Conservation (phyloP, 2,329 filamentous ascomycete species). For the Epichloe sylvatica region DNA sequence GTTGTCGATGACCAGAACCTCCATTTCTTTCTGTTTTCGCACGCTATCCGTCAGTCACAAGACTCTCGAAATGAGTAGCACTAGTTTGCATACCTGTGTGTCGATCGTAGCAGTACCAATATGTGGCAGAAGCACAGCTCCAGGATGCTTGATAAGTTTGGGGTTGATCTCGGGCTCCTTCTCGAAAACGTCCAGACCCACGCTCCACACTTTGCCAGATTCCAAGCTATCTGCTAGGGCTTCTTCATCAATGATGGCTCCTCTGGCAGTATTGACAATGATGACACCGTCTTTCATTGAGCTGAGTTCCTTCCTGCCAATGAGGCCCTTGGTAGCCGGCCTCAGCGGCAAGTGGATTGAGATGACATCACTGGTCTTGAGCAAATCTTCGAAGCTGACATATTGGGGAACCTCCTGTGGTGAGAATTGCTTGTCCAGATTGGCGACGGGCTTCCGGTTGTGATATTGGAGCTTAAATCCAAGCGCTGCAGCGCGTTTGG, state of each 20-base stretch:
- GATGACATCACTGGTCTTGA: conserved; percentile 39
- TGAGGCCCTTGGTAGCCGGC: conserved; percentile 36
- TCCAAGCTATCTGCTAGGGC: conserved; percentile 39
- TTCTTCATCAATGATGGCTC: conserved; percentile 41
- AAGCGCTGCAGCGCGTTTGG: conserved; percentile 36
- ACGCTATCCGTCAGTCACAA: too few relatives aligned
- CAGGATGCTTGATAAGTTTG: conserved; percentile 42
- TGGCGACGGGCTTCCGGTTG: conserved; percentile 30
- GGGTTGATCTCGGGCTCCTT: conserved; percentile 47
- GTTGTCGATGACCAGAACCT: conserved; percentile 17
- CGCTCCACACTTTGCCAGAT: conserved; percentile 37
- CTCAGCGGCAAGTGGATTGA: conserved; percentile 39
- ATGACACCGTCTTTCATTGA: conserved; percentile 42
- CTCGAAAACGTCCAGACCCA: conserved; percentile 44
- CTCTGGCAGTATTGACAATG: conserved; percentile 44
- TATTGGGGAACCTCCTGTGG: conserved; percentile 13
- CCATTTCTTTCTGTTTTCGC: conserved; percentile 13
- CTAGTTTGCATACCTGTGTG: conserved; percentile 8
- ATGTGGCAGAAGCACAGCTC: conserved; percentile 51
- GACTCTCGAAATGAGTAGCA: too few relatives aligned
- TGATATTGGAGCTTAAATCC: conserved; percentile 47
- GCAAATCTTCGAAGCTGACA: conserved; percentile 40
- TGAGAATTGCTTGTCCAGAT: conserved; percentile 27
- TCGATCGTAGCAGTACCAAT: conserved; percentile 54
- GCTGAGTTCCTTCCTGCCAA: conserved; percentile 34